Percentiles rank a stretch among this genome's conserved stretches.
phyloP scores from a whole-genome alignment of 2,329 filamentous ascomycete genomes.

The Aureobasidium subglaciale region DNA sequence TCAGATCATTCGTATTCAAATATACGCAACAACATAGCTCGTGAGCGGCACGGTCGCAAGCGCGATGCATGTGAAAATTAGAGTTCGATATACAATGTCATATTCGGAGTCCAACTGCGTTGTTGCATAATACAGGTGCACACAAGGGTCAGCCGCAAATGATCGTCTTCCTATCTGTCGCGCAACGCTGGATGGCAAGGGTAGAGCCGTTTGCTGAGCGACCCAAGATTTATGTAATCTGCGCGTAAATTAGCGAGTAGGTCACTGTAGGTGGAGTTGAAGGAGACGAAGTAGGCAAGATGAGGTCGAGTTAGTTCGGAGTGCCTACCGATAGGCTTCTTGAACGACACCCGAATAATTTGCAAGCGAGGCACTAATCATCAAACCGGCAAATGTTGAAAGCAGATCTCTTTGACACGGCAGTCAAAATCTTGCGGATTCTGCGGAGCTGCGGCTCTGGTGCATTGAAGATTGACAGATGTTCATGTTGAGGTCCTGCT shows the following conservation, averaged over 20 bases:
- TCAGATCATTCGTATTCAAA: too few species aligned
- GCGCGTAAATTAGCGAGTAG: neutral
- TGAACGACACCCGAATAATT: neutral
- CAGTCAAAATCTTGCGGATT: neutral
- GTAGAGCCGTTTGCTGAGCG: neutral
- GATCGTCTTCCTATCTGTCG: neutral
- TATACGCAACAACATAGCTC: too few species aligned
- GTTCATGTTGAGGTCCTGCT: neutral
- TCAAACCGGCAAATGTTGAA: neutral
- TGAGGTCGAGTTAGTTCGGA: neutral
- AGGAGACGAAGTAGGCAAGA: neutral
- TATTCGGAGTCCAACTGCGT: neutral
- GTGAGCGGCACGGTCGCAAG: too few species aligned
- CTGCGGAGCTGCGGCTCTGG: neutral
- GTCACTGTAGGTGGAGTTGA: neutral
- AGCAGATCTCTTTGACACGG: conserved; percentile 2
- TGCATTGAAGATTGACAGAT: neutral
- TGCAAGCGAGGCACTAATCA: neutral
- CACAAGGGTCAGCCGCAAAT: neutral
- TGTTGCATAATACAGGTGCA: neutral
- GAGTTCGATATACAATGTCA: neutral
- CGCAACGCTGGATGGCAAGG: neutral
- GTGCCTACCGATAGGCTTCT: neutral
- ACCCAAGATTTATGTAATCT: neutral
- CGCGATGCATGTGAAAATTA: neutral